These are phyloP conservation scores for Mortierella hygrophila DNA, from an alignment of 192 early-diverging fungal species.

Conservation along the genomic window DNA sequence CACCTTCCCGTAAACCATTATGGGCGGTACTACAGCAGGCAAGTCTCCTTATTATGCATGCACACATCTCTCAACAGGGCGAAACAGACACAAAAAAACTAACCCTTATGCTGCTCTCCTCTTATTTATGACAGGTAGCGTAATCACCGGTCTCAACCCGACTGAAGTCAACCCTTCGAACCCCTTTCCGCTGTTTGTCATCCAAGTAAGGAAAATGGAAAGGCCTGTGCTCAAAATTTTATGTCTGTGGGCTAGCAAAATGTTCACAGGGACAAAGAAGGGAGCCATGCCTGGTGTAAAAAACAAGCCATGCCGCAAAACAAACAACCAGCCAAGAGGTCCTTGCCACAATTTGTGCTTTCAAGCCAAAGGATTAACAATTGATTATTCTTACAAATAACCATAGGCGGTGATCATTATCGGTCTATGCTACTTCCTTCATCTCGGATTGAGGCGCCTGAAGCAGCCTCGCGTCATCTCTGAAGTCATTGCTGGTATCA, in stretches of 20 bases:
- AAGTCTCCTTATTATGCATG: neutral
- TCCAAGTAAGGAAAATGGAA: slow-evolving; percentile 67
- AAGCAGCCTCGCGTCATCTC: slow-evolving; percentile 91
- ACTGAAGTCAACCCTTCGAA: slow-evolving; percentile 61
- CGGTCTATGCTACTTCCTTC: slow-evolving; percentile 76
- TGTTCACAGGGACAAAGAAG: too few relatives aligned
- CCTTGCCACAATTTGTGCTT: neutral
- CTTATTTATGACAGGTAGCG: slow-evolving; percentile 49
- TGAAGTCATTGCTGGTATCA: slow-evolving; percentile 90
- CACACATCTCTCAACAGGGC: too few relatives aligned
- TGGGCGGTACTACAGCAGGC: slow-evolving; percentile 3
- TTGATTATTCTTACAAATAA: neutral
- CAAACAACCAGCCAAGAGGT: neutral
- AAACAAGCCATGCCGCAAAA: neutral
- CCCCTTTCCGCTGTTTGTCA: slow-evolving; percentile 81
- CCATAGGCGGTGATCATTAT: slow-evolving; percentile 76
- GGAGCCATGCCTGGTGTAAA: neutral
- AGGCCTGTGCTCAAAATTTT: neutral
- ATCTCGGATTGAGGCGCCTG: slow-evolving; percentile 70
- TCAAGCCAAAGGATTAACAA: neutral
- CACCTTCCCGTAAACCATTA: neutral
- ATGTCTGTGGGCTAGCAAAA: neutral
- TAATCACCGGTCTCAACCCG: slow-evolving; percentile 77
- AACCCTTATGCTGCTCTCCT: too few relatives aligned
- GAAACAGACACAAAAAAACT: too few relatives aligned